Conservation (phyloP, 192 early-diverging fungal species). For the Backusella australiensis region DNA sequence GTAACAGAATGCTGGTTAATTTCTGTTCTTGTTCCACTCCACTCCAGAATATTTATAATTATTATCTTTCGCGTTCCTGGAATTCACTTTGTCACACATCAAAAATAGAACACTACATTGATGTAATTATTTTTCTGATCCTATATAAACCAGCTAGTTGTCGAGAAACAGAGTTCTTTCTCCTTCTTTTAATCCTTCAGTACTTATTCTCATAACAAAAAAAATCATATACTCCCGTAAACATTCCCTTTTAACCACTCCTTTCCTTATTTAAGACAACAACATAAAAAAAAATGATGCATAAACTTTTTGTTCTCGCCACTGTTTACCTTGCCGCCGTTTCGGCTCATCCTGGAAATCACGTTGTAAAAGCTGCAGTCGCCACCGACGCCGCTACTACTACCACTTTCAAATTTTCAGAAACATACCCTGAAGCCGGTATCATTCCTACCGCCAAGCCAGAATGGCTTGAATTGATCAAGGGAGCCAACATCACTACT, state of each 20-base stretch:
- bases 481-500: constrained; percentile 19
- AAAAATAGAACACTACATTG: constrained; percentile 2
- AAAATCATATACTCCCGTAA: not conserved
- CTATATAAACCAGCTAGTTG: not conserved
- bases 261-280: not conserved
- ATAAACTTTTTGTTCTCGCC: constrained; percentile 18
- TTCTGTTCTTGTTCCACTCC: not conserved
- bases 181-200: not conserved
- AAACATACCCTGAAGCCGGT: constrained; percentile 27
- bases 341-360: not conserved
- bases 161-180: not conserved
- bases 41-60: constrained; percentile 3
- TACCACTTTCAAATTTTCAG: constrained; percentile 19
- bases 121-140: not conserved
- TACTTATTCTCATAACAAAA: not conserved
- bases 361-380: not conserved
- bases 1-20: not conserved
- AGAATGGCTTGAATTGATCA: constrained; percentile 36
- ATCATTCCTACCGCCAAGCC: constrained; percentile 29
- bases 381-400: not conserved
- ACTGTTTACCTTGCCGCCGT: constrained; percentile 7
- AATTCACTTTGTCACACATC: constrained; percentile 5
- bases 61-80: constrained; percentile 1
- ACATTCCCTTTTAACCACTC: not conserved
- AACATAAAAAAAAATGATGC: not conserved